phyloP scores from a whole-genome alignment of 352 stramenopile genomes.

The Phytophthora cactorum region DNA sequence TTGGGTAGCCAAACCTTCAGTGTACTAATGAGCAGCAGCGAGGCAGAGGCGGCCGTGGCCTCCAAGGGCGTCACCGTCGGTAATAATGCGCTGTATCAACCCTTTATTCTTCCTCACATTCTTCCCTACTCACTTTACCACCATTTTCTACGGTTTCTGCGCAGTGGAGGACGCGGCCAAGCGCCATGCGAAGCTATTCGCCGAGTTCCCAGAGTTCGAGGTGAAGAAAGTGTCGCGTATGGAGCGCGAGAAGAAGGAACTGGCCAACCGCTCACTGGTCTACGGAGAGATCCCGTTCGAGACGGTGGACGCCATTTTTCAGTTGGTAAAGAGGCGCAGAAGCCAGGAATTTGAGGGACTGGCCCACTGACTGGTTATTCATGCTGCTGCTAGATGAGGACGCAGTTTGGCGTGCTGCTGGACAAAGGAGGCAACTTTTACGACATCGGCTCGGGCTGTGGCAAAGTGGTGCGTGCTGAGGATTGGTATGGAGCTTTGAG shows the following conservation, averaged over 20 bases:
- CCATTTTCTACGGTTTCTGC: constrained; percentile 3
- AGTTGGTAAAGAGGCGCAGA: constrained; percentile 39
- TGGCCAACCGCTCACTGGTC: constrained; percentile 66
- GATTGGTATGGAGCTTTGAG: neutral
- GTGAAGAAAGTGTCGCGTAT: constrained; percentile 67
- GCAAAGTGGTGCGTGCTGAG: constrained; percentile 65
- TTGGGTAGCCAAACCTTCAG: neutral
- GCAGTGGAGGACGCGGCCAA: constrained; percentile 50
- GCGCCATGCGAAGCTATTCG: constrained; percentile 61
- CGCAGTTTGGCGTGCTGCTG: constrained; percentile 62
- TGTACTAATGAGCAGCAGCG: constrained; percentile 18
- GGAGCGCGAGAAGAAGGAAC: constrained; percentile 70
- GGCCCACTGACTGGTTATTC: neutral
- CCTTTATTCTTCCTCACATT: neutral
- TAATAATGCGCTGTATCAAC: constrained; percentile 1
- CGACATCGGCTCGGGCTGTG: constrained; percentile 71
- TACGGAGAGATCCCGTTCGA: constrained; percentile 73
- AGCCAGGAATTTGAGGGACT: neutral
- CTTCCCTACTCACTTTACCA: constrained; percentile 4
- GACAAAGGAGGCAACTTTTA: constrained; percentile 75
- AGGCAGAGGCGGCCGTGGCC: constrained; percentile 26
- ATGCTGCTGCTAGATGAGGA: constrained; percentile 48
- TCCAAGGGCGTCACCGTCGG: constrained; percentile 28
- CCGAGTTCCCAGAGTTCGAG: constrained; percentile 46
- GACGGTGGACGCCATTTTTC: constrained; percentile 63